A percentile compares a stretch with the other conserved stretches of the same genome.
These are phyloP conservation scores for Capronia epimyces DNA, from an alignment of 2,329 filamentous ascomycete genomes.

Conservation along the genomic window DNA sequence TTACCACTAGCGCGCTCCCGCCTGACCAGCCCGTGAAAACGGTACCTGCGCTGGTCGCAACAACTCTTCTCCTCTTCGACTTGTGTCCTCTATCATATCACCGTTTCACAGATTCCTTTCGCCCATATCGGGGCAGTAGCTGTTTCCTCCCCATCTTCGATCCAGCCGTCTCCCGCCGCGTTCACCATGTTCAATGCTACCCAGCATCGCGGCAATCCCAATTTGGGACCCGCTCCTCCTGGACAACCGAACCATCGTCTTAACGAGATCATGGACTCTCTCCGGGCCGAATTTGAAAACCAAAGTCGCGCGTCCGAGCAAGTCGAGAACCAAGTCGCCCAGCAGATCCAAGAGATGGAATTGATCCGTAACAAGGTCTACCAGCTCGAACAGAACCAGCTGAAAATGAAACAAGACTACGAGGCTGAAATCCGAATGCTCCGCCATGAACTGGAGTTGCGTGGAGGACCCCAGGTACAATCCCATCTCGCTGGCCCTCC, in stretches of 20 bases:
- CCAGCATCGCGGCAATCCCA: constrained; percentile 28
- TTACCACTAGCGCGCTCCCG: constrained; percentile 26
- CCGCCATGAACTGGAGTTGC: constrained; percentile 76
- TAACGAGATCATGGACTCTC: constrained; percentile 84
- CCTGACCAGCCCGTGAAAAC: constrained; percentile 10
- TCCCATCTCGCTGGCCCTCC: constrained; percentile 67
- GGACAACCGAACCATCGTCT: constrained; percentile 61
- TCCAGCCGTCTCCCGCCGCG: neutral
- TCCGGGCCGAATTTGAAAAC: constrained; percentile 84
- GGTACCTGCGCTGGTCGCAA: constrained; percentile 18
- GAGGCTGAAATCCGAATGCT: constrained; percentile 84
- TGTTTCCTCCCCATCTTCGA: neutral
- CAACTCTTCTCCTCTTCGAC: constrained; percentile 1
- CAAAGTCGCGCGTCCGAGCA: constrained; percentile 75
- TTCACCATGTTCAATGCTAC: constrained; percentile 29
- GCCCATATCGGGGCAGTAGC: constrained; percentile 2
- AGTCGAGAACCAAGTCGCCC: constrained; percentile 91
- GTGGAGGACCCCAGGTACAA: constrained; percentile 54
- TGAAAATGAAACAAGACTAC: constrained; percentile 86
- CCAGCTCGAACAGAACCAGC: constrained; percentile 82
- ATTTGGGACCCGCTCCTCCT: constrained; percentile 43
- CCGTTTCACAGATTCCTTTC: neutral
- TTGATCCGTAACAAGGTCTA: constrained; percentile 90
- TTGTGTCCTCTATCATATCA: neutral
- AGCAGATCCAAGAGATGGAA: constrained; percentile 91